These are phyloP conservation scores for Ambrosia hybrid DNA, from an alignment of 140 eudicot genomes.

Conservation along the genomic window DNA sequence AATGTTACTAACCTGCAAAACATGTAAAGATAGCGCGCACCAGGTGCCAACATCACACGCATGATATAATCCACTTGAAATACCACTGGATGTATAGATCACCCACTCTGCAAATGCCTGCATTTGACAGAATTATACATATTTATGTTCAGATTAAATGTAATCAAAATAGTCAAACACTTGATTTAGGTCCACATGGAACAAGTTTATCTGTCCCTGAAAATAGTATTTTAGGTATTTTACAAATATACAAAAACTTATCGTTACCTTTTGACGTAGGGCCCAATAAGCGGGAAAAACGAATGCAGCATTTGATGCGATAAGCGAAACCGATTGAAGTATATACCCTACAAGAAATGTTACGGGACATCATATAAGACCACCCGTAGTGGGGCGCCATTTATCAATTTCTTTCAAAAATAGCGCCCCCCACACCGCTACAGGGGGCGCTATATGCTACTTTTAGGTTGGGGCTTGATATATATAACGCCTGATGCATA, in stretches of 20 bases:
- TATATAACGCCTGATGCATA: too few species aligned
- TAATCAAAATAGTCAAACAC: too few species aligned
- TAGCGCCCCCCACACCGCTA: too few species aligned
- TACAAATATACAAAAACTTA: not conserved
- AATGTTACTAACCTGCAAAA: constrained; percentile 56
- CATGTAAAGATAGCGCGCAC: constrained; percentile 69
- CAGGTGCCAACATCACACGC: constrained; percentile 93
- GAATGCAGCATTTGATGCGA: constrained; percentile 90
- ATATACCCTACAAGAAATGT: constrained; percentile 67
- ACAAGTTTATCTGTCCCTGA: not conserved
- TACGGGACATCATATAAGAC: constrained; percentile 22
- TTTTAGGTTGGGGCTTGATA: too few species aligned
- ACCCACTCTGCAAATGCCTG: constrained; percentile 98
- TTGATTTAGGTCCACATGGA: not conserved
- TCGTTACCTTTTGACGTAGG: constrained; percentile 75
- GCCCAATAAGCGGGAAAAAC: constrained; percentile 92
- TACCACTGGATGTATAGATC: constrained; percentile 74
- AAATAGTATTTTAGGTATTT: not conserved
- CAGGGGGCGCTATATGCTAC: too few species aligned
- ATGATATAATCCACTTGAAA: constrained; percentile 85
- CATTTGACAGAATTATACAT: not conserved
- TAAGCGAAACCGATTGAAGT: constrained; percentile 73
- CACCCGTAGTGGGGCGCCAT: too few species aligned
- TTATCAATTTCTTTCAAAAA: too few species aligned
- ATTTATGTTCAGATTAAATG: too few species aligned